Conservation (phyloP, 2,329 filamentous ascomycete genomes). For the Blastomyces gilchristii region DNA sequence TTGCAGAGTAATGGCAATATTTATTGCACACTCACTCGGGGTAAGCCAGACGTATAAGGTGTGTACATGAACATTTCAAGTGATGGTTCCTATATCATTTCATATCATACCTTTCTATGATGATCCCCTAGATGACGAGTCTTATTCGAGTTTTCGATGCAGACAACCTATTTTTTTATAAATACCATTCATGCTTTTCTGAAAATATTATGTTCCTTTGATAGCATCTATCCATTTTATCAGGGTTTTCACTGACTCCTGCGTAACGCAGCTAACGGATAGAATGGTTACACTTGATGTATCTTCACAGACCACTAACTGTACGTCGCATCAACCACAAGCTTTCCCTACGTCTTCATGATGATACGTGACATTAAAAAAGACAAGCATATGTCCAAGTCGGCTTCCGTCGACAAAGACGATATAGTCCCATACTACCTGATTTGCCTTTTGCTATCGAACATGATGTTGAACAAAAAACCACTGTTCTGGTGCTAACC, state of each 20-base stretch:
- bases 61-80: conserved; percentile 8
- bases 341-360: conserved; percentile 40
- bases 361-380: conserved; percentile 74
- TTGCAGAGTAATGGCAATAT: conserved; percentile 3
- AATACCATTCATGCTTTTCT: conserved; percentile 52
- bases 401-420: conserved; percentile 37
- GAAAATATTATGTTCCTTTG: conserved; percentile 22
- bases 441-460: conserved; percentile 20
- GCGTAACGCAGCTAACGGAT: conserved; percentile 6
- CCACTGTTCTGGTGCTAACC: neutral
- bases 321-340: conserved; percentile 22
- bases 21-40: neutral
- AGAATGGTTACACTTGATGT: conserved; percentile 2
- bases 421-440: conserved; percentile 44
- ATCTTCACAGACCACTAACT: conserved; percentile 11
- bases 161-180: conserved; percentile 42
- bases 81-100: conserved; percentile 12
- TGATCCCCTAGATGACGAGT: conserved; percentile 55
- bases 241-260: conserved; percentile 5
- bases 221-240: neutral
- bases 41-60: neutral
- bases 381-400: conserved; percentile 99
- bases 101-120: conserved; percentile 24
- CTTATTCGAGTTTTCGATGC: conserved; percentile 54
- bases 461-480: neutral